phyloP scores from a whole-genome alignment of 768 basidiomycete genomes.

The Mycena sanguinolenta region DNA sequence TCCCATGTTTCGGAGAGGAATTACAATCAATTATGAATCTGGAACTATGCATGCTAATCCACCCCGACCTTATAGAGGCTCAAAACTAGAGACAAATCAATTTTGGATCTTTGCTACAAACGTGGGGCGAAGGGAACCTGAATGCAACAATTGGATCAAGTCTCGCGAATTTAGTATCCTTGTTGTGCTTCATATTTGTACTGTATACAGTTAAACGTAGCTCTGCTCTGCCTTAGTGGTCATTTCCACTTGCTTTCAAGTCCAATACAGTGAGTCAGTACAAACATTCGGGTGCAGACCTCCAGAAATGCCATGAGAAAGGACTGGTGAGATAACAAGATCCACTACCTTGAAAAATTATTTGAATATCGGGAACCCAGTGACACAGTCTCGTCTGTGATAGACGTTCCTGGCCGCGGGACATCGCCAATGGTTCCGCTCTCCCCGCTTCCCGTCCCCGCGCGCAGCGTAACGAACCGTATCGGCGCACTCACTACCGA shows the following conservation, averaged over 20 bases:
- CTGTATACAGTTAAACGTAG: neutral
- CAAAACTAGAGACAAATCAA: too few species aligned
- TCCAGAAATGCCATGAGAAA: neutral
- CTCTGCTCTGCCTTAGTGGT: neutral
- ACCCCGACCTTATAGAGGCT: too few species aligned
- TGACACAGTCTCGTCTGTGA: neutral
- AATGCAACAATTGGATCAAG: neutral
- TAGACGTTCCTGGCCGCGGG: neutral
- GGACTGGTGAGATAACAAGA: neutral
- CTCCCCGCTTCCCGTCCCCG: neutral
- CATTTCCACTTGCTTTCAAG: neutral
- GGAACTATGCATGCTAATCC: too few species aligned
- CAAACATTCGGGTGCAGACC: neutral
- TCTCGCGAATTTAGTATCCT: neutral
- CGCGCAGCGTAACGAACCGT: neutral
- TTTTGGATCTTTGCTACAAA: too few species aligned
- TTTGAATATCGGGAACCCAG: neutral
- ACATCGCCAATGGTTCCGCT: neutral
- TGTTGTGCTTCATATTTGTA: neutral
- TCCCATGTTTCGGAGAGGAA: too few species aligned
- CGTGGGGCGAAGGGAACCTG: too few species aligned
- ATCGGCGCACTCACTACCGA: slow-evolving; percentile 4
- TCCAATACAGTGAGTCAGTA: slow-evolving; percentile 1
- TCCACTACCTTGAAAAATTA: neutral
- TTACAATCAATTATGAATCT: too few species aligned